phyloP scores from a whole-genome alignment of 2,329 filamentous ascomycete species.

The Microcera coccophila region DNA sequence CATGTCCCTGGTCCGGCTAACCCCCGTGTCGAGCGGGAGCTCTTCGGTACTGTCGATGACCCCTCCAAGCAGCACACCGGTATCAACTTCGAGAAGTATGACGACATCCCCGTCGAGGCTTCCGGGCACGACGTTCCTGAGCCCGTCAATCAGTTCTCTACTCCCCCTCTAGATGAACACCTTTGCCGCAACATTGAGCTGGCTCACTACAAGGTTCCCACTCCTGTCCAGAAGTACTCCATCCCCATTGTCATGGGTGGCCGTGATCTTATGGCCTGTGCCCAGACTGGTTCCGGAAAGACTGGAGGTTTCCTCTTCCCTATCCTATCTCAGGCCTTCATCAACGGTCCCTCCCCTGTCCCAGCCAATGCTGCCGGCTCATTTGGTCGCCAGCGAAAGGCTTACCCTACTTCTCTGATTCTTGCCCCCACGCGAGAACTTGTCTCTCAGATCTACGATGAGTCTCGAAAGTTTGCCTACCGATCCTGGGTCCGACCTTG shows the following conservation, averaged over 20 bases:
- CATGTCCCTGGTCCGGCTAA: conserved; percentile 88
- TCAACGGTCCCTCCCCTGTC: conserved; percentile 72
- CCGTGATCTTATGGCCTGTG: conserved; percentile 98
- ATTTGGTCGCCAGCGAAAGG: conserved; percentile 93
- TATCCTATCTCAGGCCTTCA: conserved; percentile 95
- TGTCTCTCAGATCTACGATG: conserved; percentile 97
- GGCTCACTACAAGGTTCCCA: conserved; percentile 91
- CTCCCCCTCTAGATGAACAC: conserved; percentile 93
- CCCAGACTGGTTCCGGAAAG: conserved; percentile 99
- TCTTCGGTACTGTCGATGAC: conserved; percentile 88
- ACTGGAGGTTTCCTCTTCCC: conserved; percentile 99
- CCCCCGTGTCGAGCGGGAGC: conserved; percentile 85
- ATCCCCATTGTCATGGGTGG: conserved; percentile 98
- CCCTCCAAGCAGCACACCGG: conserved; percentile 93
- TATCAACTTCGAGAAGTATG: conserved; percentile 99
- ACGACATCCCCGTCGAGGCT: conserved; percentile 97
- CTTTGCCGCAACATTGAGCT: conserved; percentile 89
- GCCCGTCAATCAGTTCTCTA: conserved; percentile 83
- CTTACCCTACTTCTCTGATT: conserved; percentile 92
- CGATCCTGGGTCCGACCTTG: conserved; percentile 98
- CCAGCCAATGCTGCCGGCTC: conserved; percentile 63
- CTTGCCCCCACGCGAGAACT: conserved; percentile 96
- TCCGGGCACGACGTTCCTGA: conserved; percentile 92
- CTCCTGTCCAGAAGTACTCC: conserved; percentile 98
- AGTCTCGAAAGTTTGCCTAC: conserved; percentile 97